These are phyloP conservation scores for Tuber magnatum DNA, from an alignment of 495 filamentous ascomycete genomes.

Conservation along the genomic window DNA sequence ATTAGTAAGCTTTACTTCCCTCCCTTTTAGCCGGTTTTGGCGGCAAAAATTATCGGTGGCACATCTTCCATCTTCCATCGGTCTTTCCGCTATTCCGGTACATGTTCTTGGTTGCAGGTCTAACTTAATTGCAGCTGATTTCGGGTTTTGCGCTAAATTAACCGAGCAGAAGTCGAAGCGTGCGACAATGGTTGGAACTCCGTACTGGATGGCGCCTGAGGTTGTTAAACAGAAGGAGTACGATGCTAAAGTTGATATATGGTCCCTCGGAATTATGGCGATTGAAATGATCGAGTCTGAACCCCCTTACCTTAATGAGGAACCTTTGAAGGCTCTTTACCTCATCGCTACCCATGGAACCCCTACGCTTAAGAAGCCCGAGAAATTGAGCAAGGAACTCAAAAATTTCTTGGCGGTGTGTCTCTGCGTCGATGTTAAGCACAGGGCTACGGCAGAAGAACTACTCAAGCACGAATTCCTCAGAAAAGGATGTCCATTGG, in stretches of 20 bases:
- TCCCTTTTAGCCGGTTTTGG: not conserved
- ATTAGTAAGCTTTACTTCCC: constrained; percentile 63
- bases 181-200: constrained; percentile 97
- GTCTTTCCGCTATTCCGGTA: not conserved
- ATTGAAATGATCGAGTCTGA: constrained; percentile 99
- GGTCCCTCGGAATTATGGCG: constrained; percentile 98
- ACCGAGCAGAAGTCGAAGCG: constrained; percentile 95
- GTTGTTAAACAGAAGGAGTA: constrained; percentile 99
- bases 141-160: constrained; percentile 97
- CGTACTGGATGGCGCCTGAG: constrained; percentile 99
- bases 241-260: constrained; percentile 95
- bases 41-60: not conserved
- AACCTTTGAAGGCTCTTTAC: constrained; percentile 92
- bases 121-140: constrained; percentile 61
- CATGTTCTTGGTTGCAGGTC: constrained; percentile 40
- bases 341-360: constrained; percentile 97
- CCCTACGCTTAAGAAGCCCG: constrained; percentile 90
- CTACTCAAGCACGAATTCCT: constrained; percentile 73
- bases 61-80: not conserved
- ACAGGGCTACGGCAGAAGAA: constrained; percentile 82
- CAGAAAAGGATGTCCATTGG: constrained; percentile 68
- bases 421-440: constrained; percentile 92
- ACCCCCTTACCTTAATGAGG: constrained; percentile 94
- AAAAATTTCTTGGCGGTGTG: constrained; percentile 94
- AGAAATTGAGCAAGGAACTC: constrained; percentile 91